Conservation (phyloP, 2,329 filamentous ascomycete genomes). For the Coleophoma crateriformis region DNA sequence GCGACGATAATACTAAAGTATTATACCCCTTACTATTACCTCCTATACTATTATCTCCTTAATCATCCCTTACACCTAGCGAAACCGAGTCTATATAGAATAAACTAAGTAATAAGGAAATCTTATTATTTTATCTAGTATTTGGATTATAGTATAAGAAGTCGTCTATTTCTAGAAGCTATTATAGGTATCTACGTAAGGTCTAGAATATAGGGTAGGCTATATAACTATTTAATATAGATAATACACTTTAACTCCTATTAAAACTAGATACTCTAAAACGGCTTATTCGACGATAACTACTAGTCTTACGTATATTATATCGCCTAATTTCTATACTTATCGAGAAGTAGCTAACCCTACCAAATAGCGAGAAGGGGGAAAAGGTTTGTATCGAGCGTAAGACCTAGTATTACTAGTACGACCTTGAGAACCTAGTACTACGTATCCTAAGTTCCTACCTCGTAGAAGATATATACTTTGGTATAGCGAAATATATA, state of each 20-base stretch:
- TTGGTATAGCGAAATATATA: neutral
- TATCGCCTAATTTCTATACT: neutral
- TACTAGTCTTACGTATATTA: neutral
- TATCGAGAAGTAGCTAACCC: neutral
- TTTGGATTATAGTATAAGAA: neutral
- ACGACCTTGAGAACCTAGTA: neutral
- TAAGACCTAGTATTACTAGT: neutral
- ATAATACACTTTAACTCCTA: neutral
- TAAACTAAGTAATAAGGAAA: neutral
- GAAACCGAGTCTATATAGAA: neutral
- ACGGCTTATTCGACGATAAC: neutral
- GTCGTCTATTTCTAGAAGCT: neutral
- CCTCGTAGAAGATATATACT: neutral
- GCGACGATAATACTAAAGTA: neutral
- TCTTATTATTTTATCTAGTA: neutral
- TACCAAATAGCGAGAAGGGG: neutral
- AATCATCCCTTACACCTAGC: too few species aligned
- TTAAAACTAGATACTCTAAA: neutral
- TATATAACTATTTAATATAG: neutral
- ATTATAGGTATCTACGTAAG: neutral
- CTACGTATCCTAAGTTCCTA: neutral
- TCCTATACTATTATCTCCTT: neutral
- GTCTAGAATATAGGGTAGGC: neutral
- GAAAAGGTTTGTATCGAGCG: neutral
- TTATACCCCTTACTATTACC: too few species aligned